Evolutionary conservation across 176 grass and related monocot genomes (phyloP), one percentile per base, ranked within the genome.

Genomic region (Eremochloa ophiuroides): DNA sequence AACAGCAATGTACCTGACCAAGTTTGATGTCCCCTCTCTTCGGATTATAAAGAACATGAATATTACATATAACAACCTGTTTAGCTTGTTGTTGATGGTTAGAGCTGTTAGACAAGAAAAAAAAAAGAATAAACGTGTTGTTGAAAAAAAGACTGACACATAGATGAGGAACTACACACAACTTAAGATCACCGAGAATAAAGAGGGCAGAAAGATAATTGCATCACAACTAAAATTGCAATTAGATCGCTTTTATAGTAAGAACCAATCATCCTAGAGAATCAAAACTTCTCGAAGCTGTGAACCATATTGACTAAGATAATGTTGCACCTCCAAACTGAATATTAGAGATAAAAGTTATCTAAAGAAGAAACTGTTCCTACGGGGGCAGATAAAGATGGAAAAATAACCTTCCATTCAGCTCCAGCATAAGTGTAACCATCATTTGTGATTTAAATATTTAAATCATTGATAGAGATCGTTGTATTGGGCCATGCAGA

Each of bases 21-120:
- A 98, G 88, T 83, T 98, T 98, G 47, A 98, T 95, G 25, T 93
- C 95, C 66, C 95, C 95, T 86, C 95, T 94, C 67, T 93, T 98
- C 55, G 92, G 95, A 84, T 98, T 98, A 83, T 91, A 98, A 77
- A 98, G 92, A 84, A 95, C 86, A 80, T 95, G 92, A 74, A 89
- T 95, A 50, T 98, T 98, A 85, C 95, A 98, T 43, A 95, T 37
- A 79, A 95, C 86, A 78, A 98, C 76, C 81, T 78, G 81, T 55
- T 91, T 94, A 82, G 76, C 66, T 87, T 80, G 76, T 64, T 80
- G 46, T 22, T 73, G 82, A 79, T 87, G 20, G 65, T 37, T 76
- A 62, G 76, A 78, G 61, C 95, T 93, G 73, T n/a, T 25, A 25
- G 10, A 59, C n/a, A 84, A 72, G 74, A 67, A 12, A 33, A 79